Evolutionary conservation across 441 rosid genomes (phyloP).

Genomic region (Gossypium schwendimanii): DNA sequence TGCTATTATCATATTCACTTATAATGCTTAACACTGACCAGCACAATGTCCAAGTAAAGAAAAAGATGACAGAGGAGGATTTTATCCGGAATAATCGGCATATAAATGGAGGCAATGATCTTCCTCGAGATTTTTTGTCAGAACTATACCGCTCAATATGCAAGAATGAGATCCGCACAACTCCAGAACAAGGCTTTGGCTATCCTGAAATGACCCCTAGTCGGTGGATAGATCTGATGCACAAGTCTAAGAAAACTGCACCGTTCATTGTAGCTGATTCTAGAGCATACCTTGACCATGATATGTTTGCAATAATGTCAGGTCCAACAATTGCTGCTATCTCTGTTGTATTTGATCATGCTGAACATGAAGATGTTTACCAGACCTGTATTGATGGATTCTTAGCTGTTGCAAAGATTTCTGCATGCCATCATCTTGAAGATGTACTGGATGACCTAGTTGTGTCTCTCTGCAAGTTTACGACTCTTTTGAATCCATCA

Average conservation of each 20-base stretch:
- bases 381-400: conserved; percentile 94
- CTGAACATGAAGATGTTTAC: conserved; percentile 83
- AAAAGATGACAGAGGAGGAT: conserved; percentile 80
- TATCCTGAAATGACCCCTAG: conserved; percentile 89
- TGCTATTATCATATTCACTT: conserved; percentile 64
- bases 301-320: conserved; percentile 87
- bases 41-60: conserved; percentile 74
- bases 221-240: conserved; percentile 91
- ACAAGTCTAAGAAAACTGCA: conserved; percentile 75
- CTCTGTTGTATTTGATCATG: conserved; percentile 95
- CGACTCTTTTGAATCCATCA: conserved; percentile 75
- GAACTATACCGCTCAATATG: conserved; percentile 68
- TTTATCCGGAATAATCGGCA: conserved; percentile 68
- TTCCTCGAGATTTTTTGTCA: conserved; percentile 58
- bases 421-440: conserved; percentile 94
- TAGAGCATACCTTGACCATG: conserved; percentile 73
- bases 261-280: conserved; percentile 71
- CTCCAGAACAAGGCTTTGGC: conserved; percentile 88
- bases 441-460: conserved; percentile 95
- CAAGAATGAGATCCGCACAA: conserved; percentile 71
- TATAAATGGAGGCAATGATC: conserved; percentile 69
- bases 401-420: conserved; percentile 89
- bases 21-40: conserved; percentile 77
- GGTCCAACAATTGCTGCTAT: conserved; percentile 97
- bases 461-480: conserved; percentile 90